These are phyloP conservation scores for Terfezia boudieri DNA, from an alignment of 495 filamentous ascomycete species.

Conservation along the genomic window DNA sequence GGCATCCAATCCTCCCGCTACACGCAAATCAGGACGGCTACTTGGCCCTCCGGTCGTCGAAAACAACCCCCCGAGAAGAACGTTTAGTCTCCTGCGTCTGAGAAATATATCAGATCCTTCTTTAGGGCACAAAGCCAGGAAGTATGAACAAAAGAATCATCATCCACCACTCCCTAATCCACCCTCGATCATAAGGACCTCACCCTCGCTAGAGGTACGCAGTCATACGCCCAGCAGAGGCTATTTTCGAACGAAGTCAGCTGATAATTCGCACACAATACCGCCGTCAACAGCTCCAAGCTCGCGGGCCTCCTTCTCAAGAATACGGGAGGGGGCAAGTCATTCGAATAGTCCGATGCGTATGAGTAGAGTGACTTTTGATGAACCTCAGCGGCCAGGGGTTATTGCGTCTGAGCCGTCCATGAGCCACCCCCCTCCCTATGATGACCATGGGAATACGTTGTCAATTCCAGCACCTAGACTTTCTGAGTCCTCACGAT, in stretches of 20 bases:
- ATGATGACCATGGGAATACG: slow-evolving; percentile 41
- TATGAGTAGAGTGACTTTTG: slow-evolving; percentile 34
- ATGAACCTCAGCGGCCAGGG: slow-evolving; percentile 39
- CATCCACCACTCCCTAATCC: slow-evolving; percentile 20
- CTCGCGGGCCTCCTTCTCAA: not conserved
- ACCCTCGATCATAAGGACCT: slow-evolving; percentile 81
- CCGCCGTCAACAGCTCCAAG: not conserved
- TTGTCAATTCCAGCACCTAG: slow-evolving; percentile 46
- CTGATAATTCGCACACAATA: not conserved
- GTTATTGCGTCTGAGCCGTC: slow-evolving; percentile 1
- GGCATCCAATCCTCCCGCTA: not conserved
- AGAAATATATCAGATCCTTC: slow-evolving; percentile 89
- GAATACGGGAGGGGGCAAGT: not conserved
- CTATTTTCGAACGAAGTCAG: not conserved
- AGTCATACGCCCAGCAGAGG: not conserved
- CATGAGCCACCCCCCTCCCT: slow-evolving; percentile 12
- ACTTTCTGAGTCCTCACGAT: slow-evolving; percentile 77
- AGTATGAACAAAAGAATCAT: slow-evolving; percentile 27
- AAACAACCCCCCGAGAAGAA: not conserved
- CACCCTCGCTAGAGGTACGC: slow-evolving; percentile 49
- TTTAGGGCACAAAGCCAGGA: slow-evolving; percentile 50
- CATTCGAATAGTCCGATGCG: slow-evolving; percentile 23
- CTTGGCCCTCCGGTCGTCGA: too few relatives aligned
- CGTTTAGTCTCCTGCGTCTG: slow-evolving; percentile 71
- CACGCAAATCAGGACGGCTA: not conserved